These are phyloP conservation scores for Penicillium angulare DNA, from an alignment of 495 filamentous ascomycete genomes.

Conservation along the genomic window DNA sequence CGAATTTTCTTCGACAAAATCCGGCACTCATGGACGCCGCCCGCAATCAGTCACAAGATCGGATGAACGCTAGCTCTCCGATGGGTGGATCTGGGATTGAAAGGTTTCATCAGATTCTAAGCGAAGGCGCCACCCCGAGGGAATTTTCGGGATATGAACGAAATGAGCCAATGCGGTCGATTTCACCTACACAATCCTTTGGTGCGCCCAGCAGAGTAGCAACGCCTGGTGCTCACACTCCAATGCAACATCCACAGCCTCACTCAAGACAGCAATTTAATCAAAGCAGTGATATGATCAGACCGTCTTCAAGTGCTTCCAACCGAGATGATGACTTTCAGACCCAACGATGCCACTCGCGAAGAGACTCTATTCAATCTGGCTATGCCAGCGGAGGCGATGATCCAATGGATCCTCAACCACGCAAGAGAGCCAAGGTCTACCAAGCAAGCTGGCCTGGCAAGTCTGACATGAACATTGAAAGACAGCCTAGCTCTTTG, in stretches of 20 bases:
- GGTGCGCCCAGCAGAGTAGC: slow-evolving; percentile 35
- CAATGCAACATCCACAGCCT: slow-evolving; percentile 23
- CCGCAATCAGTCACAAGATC: slow-evolving; percentile 30
- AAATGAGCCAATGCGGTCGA: slow-evolving; percentile 32
- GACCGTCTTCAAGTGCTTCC: slow-evolving; percentile 50
- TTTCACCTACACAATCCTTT: slow-evolving; percentile 38
- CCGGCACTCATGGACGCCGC: slow-evolving; percentile 43
- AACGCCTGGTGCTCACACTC: slow-evolving; percentile 32
- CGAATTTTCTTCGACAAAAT: slow-evolving; percentile 60
- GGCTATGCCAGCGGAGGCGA: slow-evolving; percentile 65
- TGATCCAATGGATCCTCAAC: slow-evolving; percentile 60
- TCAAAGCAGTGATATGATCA: slow-evolving; percentile 33
- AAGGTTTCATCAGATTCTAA: slow-evolving; percentile 49
- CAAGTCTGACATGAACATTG: slow-evolving; percentile 63
- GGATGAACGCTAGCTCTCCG: slow-evolving; percentile 35
- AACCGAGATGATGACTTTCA: slow-evolving; percentile 39
- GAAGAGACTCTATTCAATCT: slow-evolving; percentile 46
- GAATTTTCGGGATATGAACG: slow-evolving; percentile 34
- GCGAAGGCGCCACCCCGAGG: slow-evolving; percentile 43
- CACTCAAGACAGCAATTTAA: slow-evolving; percentile 23
- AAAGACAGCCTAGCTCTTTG: slow-evolving; percentile 71
- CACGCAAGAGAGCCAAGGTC: slow-evolving; percentile 69
- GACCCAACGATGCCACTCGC: slow-evolving; percentile 24
- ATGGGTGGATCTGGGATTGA: slow-evolving; percentile 56
- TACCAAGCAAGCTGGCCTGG: slow-evolving; percentile 66